These are phyloP conservation scores for Colletotrichum lentis DNA, from an alignment of 2,329 filamentous ascomycete species.

Conservation along the genomic window DNA sequence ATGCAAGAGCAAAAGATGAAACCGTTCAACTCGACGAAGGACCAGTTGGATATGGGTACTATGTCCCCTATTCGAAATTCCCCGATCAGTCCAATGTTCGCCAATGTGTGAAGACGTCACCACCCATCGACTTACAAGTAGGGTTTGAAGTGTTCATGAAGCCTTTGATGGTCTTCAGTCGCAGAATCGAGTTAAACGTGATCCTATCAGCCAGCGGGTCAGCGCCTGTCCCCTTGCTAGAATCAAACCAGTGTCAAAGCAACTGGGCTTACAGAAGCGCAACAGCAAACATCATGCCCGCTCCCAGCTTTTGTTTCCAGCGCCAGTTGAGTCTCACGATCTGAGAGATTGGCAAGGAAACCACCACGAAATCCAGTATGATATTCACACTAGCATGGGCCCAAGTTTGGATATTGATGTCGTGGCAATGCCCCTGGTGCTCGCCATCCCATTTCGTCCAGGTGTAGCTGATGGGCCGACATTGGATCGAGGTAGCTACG, in stretches of 20 bases:
- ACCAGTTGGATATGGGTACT: conserved; percentile 31
- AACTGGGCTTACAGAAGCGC: conserved; percentile 14
- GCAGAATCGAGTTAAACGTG: conserved; percentile 12
- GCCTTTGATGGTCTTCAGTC: conserved; percentile 11
- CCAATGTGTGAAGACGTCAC: too few relatives aligned
- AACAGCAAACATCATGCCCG: conserved; percentile 53
- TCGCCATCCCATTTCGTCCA: conserved; percentile 61
- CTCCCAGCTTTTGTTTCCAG: conserved; percentile 55
- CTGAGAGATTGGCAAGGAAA: conserved; percentile 56
- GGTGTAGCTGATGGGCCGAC: conserved; percentile 56
- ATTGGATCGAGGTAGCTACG: conserved; percentile 55
- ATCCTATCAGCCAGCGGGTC: neutral
- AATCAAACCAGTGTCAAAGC: neutral
- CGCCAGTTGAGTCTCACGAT: conserved; percentile 50
- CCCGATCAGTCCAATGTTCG: neutral
- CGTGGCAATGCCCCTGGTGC: conserved; percentile 55
- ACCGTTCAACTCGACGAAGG: conserved; percentile 27
- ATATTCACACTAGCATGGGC: conserved; percentile 58
- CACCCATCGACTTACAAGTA: conserved; percentile 13
- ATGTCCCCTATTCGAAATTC: conserved; percentile 13
- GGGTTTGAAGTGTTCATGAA: conserved; percentile 35
- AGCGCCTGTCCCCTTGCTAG: neutral
- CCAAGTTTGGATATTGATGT: conserved; percentile 56
- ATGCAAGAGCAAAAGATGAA: conserved; percentile 35
- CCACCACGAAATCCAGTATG: conserved; percentile 56